Conservation (phyloP, 805 yeast species). For the Saturnispora sanitii region DNA sequence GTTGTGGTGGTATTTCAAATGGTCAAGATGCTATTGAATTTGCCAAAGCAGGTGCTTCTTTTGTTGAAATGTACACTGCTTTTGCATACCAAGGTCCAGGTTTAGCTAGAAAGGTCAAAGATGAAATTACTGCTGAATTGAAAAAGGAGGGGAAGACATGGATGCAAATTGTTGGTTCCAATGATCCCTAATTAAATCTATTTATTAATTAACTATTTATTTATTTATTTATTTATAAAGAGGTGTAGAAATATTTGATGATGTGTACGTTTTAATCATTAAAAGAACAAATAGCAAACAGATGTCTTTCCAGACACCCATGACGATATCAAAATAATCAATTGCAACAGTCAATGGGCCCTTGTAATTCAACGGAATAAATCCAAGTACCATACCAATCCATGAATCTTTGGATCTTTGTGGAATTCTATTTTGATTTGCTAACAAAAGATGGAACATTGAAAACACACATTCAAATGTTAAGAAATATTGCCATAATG, state of each 20-base stretch:
- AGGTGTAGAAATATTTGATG: background rate
- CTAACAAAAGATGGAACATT: conserved; percentile 11
- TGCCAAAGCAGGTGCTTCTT: conserved; percentile 90
- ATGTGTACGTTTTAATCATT: conserved; percentile 14
- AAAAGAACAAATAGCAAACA: conserved; percentile 21
- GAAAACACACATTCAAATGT: conserved; percentile 18
- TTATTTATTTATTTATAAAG: too few species aligned
- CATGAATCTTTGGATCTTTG: conserved; percentile 12
- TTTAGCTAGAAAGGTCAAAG: conserved; percentile 49
- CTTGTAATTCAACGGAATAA: conserved; percentile 18
- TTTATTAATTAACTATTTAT: too few species aligned
- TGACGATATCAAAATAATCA: conserved; percentile 22
- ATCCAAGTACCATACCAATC: conserved; percentile 15
- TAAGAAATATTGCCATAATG: conserved; percentile 20
- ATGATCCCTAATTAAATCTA: conserved; percentile 23
- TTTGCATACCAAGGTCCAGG: conserved; percentile 94
- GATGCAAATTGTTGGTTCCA: conserved; percentile 67
- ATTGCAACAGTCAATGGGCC: conserved; percentile 12
- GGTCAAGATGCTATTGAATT: conserved; percentile 88
- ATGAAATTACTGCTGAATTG: conserved; percentile 50
- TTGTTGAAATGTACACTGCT: conserved; percentile 77
- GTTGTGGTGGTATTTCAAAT: conserved; percentile 88
- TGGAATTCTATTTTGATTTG: conserved; percentile 10
- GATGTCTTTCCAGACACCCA: conserved; percentile 20
- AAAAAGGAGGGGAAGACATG: conserved; percentile 71